Evolutionary conservation across 2,329 filamentous ascomycete genomes (phyloP).

Genomic region (Arthroderma sp.): DNA sequence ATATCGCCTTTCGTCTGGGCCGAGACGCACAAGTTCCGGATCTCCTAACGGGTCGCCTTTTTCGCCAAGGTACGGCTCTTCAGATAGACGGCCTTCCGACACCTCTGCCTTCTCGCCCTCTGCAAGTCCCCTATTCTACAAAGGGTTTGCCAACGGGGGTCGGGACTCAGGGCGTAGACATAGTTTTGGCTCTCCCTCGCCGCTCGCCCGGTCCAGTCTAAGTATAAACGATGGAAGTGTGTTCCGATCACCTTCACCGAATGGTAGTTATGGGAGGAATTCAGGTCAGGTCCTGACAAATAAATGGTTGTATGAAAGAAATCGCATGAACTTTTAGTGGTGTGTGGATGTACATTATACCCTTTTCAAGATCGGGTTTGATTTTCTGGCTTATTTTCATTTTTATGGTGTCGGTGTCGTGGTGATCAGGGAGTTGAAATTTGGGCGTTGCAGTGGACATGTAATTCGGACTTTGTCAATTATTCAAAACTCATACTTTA

Average conservation of each 20-base stretch:
- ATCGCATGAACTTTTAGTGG: constrained; percentile 29
- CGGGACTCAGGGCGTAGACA: constrained; percentile 37
- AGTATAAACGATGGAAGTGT: constrained; percentile 30
- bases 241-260: constrained; percentile 53
- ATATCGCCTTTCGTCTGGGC: constrained; percentile 63
- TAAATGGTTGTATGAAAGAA: constrained; percentile 89
- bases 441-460: too few relatives aligned
- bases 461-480: too few relatives aligned
- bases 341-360: background rate
- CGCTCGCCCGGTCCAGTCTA: constrained; percentile 34
- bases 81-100: constrained; percentile 19
- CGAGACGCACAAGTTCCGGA: constrained; percentile 29
- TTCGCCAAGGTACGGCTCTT: constrained; percentile 23
- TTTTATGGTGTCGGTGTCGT: too few relatives aligned
- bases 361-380: too few relatives aligned
- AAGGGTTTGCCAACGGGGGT: constrained; percentile 41
- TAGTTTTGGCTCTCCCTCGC: constrained; percentile 42
- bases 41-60: constrained; percentile 27
- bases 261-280: constrained; percentile 50
- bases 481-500: too few relatives aligned
- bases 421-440: too few relatives aligned
- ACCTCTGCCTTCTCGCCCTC: constrained; percentile 43
- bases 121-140: constrained; percentile 52
- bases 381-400: too few relatives aligned
- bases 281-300: constrained; percentile 70